phyloP scores from a whole-genome alignment of 345 rosid genomes.

The Syzygium aromaticum region DNA sequence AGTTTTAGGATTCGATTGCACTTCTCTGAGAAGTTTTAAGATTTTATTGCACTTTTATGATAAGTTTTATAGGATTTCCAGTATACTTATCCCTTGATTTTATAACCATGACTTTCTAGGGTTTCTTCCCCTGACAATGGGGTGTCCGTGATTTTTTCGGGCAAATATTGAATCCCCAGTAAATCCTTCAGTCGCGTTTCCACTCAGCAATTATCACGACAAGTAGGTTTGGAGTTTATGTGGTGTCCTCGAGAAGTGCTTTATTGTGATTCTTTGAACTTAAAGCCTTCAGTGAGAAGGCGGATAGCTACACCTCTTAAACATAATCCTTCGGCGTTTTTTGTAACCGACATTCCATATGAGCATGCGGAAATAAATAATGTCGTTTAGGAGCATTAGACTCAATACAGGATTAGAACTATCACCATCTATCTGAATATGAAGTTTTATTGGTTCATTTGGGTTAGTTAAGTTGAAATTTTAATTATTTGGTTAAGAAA shows the following conservation, averaged over 20 bases:
- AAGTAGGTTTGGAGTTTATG: not conserved
- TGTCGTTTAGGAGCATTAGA: not conserved
- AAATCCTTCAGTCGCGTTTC: not conserved
- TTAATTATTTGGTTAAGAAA: not conserved
- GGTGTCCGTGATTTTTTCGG: not conserved
- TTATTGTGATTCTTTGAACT: not conserved
- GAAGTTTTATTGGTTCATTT: not conserved
- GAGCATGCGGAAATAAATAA: not conserved
- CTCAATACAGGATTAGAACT: not conserved
- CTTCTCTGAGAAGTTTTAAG: no score
- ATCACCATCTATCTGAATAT: not conserved
- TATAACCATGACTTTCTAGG: not conserved
- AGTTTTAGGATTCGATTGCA: no score
- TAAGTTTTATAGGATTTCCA: no score
- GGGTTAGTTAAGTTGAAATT: not conserved
- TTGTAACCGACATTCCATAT: not conserved
- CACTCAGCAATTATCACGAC: not conserved
- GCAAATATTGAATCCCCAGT: not conserved
- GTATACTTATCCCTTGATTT: not conserved
- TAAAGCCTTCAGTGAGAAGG: not conserved
- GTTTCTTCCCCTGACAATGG: not conserved
- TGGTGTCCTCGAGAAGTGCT: not conserved
- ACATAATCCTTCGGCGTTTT: not conserved
- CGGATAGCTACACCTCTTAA: not conserved
- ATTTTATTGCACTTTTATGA: no score